Conservation (phyloP, 306 rosid species). For the Vigna trinervia region DNA sequence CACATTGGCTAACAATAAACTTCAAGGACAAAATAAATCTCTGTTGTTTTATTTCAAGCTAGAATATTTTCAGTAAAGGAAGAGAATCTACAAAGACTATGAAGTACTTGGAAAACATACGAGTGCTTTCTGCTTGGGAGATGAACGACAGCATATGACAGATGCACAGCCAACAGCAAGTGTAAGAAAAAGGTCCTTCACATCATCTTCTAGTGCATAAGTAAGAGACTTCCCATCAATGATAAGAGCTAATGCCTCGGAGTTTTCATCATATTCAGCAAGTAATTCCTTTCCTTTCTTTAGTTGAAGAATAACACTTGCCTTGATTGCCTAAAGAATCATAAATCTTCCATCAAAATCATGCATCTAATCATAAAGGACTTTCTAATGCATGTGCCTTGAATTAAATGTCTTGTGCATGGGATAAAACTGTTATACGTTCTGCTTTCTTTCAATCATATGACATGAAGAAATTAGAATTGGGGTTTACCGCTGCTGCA, state of each 20-base stretch:
- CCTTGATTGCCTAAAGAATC: conserved; percentile 64
- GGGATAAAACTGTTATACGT: not conserved
- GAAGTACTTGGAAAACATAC: conserved; percentile 43
- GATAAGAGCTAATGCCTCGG: conserved; percentile 80
- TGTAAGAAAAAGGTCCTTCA: conserved; percentile 71
- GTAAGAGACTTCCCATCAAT: conserved; percentile 89
- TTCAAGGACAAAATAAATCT: no score
- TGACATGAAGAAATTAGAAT: not conserved
- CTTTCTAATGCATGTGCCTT: not conserved
- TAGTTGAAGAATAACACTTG: conserved; percentile 66
- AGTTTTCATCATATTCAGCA: conserved; percentile 46
- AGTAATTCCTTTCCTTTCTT: conserved; percentile 66
- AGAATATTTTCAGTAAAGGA: no score
- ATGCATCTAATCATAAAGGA: not conserved
- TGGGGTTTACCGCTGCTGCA: conserved; percentile 33
- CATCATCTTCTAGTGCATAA: conserved; percentile 78
- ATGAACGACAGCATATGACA: conserved; percentile 90
- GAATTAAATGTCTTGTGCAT: not conserved
- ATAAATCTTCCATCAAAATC: conserved; percentile 30
- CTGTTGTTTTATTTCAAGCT: no score
- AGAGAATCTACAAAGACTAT: not conserved
- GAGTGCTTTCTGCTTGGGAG: conserved; percentile 94
- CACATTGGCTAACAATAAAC: no score
- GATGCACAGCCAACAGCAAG: conserved; percentile 89
- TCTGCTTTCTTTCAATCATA: not conserved